Percentiles rank a stretch among this genome's conserved stretches.
Conservation (phyloP, 306 rosid genomes). For the Begonia fuchsioides region DNA sequence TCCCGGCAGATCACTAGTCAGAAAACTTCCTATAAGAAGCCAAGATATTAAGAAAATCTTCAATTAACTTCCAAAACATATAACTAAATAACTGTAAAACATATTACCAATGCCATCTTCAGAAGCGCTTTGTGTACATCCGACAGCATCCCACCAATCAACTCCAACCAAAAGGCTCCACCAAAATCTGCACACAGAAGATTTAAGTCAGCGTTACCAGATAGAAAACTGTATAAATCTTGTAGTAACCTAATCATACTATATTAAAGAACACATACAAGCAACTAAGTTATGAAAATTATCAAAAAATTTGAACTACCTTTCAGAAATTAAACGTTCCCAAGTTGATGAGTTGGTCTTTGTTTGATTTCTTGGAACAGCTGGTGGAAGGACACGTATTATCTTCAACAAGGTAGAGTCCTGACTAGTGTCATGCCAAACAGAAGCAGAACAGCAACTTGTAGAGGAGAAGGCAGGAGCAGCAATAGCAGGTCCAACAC, state of each 20-base stretch:
- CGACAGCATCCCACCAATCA: conserved; percentile 99
- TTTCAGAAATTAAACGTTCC: conserved; percentile 99
- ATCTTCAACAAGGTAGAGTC: conserved; percentile 67
- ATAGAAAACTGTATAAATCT: neutral
- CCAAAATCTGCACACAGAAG: conserved; percentile 65
- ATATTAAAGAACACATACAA: too few relatives aligned
- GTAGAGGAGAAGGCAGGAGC: conserved; percentile 97
- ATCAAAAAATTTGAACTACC: conserved; percentile 26
- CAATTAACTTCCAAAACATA: neutral
- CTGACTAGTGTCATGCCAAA: conserved; percentile 75
- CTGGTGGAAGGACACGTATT: conserved; percentile 88
- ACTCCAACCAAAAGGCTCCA: conserved; percentile 99
- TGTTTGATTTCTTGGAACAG: conserved; percentile 60
- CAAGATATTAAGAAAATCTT: conserved; percentile 1
- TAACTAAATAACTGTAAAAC: conserved; percentile 1
- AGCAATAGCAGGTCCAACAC: conserved; percentile 96
- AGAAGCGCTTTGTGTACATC: conserved; percentile 98
- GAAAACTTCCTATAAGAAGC: conserved; percentile 1
- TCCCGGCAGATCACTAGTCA: too few relatives aligned
- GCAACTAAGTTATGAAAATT: conserved; percentile 1
- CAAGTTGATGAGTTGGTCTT: conserved; percentile 68
- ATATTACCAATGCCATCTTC: conserved; percentile 88
- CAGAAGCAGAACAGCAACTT: conserved; percentile 98
- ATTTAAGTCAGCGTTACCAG: conserved; percentile 14
- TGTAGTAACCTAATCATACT: too few relatives aligned